phyloP scores from a whole-genome alignment of 192 early-diverging fungal genomes.

The Coemansia sp. region DNA sequence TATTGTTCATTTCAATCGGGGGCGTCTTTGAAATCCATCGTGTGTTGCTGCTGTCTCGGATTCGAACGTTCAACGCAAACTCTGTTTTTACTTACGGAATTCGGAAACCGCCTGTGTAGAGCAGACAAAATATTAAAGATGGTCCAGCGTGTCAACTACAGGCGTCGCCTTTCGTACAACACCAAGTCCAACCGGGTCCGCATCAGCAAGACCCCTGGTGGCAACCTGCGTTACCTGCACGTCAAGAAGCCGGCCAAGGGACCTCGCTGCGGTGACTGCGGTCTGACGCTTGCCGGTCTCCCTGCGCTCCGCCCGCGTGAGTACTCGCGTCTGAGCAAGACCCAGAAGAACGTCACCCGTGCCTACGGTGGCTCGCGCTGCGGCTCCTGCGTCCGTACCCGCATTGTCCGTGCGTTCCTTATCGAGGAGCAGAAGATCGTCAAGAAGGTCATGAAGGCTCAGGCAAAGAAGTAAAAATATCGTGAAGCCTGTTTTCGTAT shows the following conservation, averaged over 20 bases:
- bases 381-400: slow-evolving; percentile 76
- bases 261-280: slow-evolving; percentile 98
- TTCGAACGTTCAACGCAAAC: too few species aligned
- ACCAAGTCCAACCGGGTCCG: slow-evolving; percentile 82
- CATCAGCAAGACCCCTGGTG: slow-evolving; percentile 79
- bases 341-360: slow-evolving; percentile 89
- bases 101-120: slow-evolving; percentile 12
- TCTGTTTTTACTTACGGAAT: neutral
- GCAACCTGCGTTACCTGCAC: slow-evolving; percentile 88
- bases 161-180: slow-evolving; percentile 85
- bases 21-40: neutral
- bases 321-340: slow-evolving; percentile 89
- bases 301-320: slow-evolving; percentile 90
- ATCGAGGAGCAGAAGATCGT: slow-evolving; percentile 99
- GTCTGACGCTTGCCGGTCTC: slow-evolving; percentile 83
- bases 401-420: slow-evolving; percentile 98
- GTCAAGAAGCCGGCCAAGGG: slow-evolving; percentile 89
- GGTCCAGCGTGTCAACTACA: slow-evolving; percentile 79
- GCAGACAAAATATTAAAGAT: slow-evolving; percentile 43
- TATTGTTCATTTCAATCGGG: neutral
- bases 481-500: neutral
- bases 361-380: slow-evolving; percentile 98
- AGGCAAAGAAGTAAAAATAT: slow-evolving; percentile 54
- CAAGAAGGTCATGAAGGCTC: slow-evolving; percentile 95
- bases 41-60: too few species aligned